These are phyloP conservation scores for Amniculicola lignicola DNA, from an alignment of 495 filamentous ascomycete genomes.

Conservation along the genomic window DNA sequence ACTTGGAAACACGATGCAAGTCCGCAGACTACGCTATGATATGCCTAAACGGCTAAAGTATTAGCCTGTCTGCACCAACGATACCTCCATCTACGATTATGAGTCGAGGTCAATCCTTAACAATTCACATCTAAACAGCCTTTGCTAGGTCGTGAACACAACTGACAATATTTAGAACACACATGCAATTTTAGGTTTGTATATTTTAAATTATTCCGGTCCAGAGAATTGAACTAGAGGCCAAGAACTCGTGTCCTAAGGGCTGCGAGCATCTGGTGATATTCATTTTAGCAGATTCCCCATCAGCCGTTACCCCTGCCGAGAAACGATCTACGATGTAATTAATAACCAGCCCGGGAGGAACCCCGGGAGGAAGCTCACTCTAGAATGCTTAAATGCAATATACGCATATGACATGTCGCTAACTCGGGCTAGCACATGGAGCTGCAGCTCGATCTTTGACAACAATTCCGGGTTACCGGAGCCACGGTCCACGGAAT, in stretches of 20 bases:
- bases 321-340: conserved; percentile 11
- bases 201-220: neutral
- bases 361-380: conserved; percentile 1
- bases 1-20: too few species aligned
- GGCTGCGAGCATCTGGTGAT: too few species aligned
- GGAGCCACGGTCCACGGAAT: neutral
- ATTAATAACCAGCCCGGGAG: too few species aligned
- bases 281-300: too few species aligned
- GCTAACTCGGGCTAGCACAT: conserved; percentile 8
- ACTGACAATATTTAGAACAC: neutral
- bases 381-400: conserved; percentile 20
- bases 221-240: neutral
- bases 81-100: neutral
- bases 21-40: too few species aligned
- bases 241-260: neutral
- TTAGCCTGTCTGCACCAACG: neutral
- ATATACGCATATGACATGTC: neutral
- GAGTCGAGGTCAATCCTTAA: neutral
- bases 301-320: conserved; percentile 6
- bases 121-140: too few species aligned
- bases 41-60: conserved; percentile 17
- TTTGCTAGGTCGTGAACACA: neutral
- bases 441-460: neutral
- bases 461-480: conserved; percentile 12
- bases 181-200: neutral